Evolutionary conservation across 164 flowering plant species (phyloP).

Genomic region (Chimonanthus praecox): DNA sequence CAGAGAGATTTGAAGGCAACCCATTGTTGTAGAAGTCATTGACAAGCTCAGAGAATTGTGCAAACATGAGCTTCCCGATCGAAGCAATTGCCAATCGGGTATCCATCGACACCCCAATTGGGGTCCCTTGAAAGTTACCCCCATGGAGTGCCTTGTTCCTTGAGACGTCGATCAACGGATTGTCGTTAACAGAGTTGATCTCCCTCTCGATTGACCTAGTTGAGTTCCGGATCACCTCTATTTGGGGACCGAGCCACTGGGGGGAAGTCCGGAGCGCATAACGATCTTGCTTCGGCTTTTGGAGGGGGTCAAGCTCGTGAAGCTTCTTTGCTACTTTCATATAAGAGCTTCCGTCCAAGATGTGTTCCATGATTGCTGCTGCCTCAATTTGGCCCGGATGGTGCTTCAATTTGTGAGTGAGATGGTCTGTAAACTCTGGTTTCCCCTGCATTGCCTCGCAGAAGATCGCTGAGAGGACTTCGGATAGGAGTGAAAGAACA

Average conservation of each 20-base stretch:
- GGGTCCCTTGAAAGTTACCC: conserved; percentile 44
- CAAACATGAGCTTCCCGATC: conserved; percentile 41
- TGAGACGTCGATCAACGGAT: conserved; percentile 31
- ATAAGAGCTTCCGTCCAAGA: conserved; percentile 30
- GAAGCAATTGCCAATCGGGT: conserved; percentile 34
- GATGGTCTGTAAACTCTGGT: conserved; percentile 33
- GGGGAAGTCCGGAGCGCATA: conserved; percentile 40
- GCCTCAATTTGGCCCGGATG: conserved; percentile 46
- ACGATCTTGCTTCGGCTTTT: conserved; percentile 40
- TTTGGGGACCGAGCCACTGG: conserved; percentile 41
- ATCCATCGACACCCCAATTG: conserved; percentile 46
- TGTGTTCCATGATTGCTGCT: conserved; percentile 36
- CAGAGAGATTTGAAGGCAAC: conserved; percentile 34
- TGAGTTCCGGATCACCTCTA: conserved; percentile 35
- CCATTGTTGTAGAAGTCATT: conserved; percentile 42
- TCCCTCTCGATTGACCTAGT: conserved; percentile 32
- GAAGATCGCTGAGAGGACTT: conserved; percentile 34
- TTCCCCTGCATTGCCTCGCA: conserved; percentile 35
- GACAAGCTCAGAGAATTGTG: conserved; percentile 41
- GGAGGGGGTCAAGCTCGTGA: conserved; percentile 25
- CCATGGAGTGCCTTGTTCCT: conserved; percentile 33
- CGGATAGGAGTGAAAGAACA: conserved; percentile 25
- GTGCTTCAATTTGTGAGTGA: conserved; percentile 38
- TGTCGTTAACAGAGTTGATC: conserved; percentile 41
- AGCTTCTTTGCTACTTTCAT: conserved; percentile 26